Evolutionary conservation across 2,329 filamentous ascomycete species (phyloP).

Genomic region (Periconia sp.): DNA sequence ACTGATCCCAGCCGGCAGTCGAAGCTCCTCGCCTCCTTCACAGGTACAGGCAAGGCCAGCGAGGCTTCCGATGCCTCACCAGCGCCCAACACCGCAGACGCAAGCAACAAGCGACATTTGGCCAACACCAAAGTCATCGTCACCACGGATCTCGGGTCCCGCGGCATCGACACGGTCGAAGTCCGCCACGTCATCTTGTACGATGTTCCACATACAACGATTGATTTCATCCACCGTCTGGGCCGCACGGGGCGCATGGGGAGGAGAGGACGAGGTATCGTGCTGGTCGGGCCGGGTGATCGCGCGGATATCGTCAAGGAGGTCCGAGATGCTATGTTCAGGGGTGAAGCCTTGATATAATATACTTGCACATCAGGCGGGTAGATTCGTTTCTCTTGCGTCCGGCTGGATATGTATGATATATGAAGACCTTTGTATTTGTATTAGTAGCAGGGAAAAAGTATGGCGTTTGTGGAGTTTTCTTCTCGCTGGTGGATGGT

Average conservation of each 20-base stretch:
- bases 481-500: not conserved
- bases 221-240: constrained; percentile 96
- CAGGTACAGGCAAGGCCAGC: constrained; percentile 24
- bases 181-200: constrained; percentile 92
- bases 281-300: constrained; percentile 87
- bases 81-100: not conserved
- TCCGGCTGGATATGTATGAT: not conserved
- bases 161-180: constrained; percentile 91
- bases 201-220: constrained; percentile 95
- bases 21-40: constrained; percentile 74
- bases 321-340: constrained; percentile 73
- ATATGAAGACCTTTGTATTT: not conserved
- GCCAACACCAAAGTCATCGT: constrained; percentile 87
- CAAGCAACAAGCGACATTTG: constrained; percentile 50
- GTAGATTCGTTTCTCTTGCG: no score
- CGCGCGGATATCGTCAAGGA: constrained; percentile 87
- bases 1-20: constrained; percentile 75
- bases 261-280: constrained; percentile 82
- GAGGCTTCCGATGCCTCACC: not conserved
- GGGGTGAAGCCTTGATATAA: constrained; percentile 53
- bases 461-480: not conserved
- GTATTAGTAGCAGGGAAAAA: not conserved
- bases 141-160: constrained; percentile 86
- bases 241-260: constrained; percentile 93
- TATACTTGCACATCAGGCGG: not conserved